Conservation (phyloP, 345 rosid species). For the Boechera stricta region DNA sequence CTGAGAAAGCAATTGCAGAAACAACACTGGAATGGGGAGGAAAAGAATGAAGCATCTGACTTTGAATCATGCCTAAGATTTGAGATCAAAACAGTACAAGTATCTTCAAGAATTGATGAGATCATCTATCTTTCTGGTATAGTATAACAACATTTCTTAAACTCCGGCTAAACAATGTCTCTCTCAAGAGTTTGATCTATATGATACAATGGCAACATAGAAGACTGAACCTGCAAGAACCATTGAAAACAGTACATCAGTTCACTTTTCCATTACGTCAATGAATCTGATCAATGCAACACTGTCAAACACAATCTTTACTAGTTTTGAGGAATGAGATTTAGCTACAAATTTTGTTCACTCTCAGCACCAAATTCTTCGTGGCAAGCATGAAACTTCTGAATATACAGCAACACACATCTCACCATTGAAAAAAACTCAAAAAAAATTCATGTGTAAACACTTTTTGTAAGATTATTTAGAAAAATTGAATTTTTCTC, state of each 20-base stretch:
- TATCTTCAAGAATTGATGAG: constrained; percentile 38
- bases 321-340: not conserved
- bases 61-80: constrained; percentile 25
- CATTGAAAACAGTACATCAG: not conserved
- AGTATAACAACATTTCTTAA: constrained; percentile 31
- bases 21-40: constrained; percentile 20
- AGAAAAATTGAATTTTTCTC: not conserved
- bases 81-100: constrained; percentile 37
- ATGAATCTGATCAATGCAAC: not conserved
- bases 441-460: not conserved
- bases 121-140: constrained; percentile 34
- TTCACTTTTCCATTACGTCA: not conserved
- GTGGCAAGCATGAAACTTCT: too few relatives aligned
- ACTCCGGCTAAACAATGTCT: constrained; percentile 29
- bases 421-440: too few relatives aligned
- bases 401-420: too few relatives aligned
- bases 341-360: too few relatives aligned
- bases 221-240: constrained; percentile 26
- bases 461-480: not conserved
- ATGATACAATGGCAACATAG: constrained; percentile 38
- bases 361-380: too few relatives aligned
- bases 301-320: not conserved
- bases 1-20: constrained; percentile 8
- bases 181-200: constrained; percentile 35
- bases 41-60: constrained; percentile 31